Conservation (phyloP, 176 grass and related monocot genomes). For the Eragrostis nindensis region DNA sequence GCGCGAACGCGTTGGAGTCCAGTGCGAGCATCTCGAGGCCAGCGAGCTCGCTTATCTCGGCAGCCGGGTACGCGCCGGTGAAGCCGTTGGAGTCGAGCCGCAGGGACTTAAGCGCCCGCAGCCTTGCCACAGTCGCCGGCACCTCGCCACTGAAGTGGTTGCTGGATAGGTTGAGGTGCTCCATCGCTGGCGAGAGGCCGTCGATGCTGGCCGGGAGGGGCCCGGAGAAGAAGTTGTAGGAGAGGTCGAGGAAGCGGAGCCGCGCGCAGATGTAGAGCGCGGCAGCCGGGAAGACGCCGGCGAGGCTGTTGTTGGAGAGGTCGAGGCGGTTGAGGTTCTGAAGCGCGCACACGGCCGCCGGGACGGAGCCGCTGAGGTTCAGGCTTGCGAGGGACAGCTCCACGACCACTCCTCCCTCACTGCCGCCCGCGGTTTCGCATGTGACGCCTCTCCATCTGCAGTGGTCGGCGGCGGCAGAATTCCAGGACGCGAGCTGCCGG, state of each 20-base stretch:
- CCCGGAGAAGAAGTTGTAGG: conserved; percentile 54
- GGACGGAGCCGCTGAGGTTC: conserved; percentile 34
- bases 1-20: conserved; percentile 42
- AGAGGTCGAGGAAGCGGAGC: conserved; percentile 58
- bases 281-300: conserved; percentile 48
- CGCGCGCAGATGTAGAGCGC: conserved; percentile 50
- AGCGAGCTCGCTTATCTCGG: conserved; percentile 36
- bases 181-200: conserved; percentile 32
- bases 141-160: conserved; percentile 57
- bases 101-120: conserved; percentile 40
- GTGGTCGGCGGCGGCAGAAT: conserved; percentile 33
- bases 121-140: conserved; percentile 40
- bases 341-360: conserved; percentile 51
- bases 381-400: background rate
- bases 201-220: conserved; percentile 50
- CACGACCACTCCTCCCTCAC: conserved; percentile 27
- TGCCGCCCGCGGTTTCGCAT: conserved; percentile 10
- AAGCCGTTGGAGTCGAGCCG: conserved; percentile 52
- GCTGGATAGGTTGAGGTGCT: conserved; percentile 49
- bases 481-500: conserved; percentile 54
- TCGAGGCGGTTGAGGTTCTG: conserved; percentile 52
- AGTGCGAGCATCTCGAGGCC: conserved; percentile 44
- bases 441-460: conserved; percentile 56
- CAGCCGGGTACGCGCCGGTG: conserved; percentile 53
- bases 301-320: conserved; percentile 60